phyloP scores from a whole-genome alignment of 768 basidiomycete species.

The Phallus indusiatus region DNA sequence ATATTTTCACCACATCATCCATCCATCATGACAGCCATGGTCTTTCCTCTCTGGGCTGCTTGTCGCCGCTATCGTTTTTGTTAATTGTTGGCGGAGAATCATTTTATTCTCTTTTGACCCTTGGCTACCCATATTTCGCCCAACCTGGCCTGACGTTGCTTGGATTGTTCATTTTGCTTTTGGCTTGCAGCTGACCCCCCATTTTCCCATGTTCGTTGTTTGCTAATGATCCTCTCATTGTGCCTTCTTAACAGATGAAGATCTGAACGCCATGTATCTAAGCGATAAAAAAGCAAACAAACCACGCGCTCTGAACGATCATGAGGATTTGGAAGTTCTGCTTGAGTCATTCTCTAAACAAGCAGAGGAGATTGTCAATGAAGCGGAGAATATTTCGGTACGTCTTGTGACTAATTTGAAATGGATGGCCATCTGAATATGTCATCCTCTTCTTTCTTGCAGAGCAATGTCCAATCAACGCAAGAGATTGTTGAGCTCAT shows the following conservation, averaged over 20 bases:
- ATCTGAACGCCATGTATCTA: conserved; percentile 91
- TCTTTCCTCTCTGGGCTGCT: background rate
- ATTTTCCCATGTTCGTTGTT: conserved; percentile 1
- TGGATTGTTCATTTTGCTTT: no score
- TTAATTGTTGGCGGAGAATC: background rate
- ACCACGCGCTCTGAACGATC: conserved; percentile 61
- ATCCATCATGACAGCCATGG: background rate
- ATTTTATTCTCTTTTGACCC: background rate
- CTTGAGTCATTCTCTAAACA: conserved; percentile 95
- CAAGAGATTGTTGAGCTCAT: conserved; percentile 98
- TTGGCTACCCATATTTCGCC: background rate
- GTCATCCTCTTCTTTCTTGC: conserved; percentile 1
- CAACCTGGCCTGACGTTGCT: no score
- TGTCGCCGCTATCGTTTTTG: background rate
- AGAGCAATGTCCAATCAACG: conserved; percentile 92
- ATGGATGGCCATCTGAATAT: background rate
- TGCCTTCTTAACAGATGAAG: conserved; percentile 64
- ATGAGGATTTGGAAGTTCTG: conserved; percentile 87
- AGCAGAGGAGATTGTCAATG: conserved; percentile 92
- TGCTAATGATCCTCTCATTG: background rate
- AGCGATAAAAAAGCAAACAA: conserved; percentile 66
- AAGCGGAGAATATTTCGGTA: conserved; percentile 81
- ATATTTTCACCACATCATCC: background rate
- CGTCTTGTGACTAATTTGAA: conserved; percentile 11
- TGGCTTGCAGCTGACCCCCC: no score